phyloP scores from a whole-genome alignment of 2,329 filamentous ascomycete species.

The Metarhizium sp. region DNA sequence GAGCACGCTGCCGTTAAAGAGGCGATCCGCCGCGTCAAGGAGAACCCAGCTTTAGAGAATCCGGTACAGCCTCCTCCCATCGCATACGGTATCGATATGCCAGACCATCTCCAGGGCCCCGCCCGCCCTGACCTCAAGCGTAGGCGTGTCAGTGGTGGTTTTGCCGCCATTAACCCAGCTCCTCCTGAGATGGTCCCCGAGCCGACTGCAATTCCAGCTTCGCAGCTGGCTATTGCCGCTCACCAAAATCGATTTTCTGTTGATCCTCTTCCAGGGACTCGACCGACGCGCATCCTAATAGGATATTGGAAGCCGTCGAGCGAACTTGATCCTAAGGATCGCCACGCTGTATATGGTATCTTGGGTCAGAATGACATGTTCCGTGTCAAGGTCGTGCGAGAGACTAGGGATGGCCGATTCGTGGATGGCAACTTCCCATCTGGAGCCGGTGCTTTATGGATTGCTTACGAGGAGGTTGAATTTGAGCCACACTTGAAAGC shows the following conservation, averaged over 20 bases:
- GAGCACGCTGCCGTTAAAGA: conserved; percentile 36
- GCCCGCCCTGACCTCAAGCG: conserved; percentile 35
- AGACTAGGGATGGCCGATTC: conserved; percentile 50
- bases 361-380: conserved; percentile 56
- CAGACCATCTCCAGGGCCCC: conserved; percentile 28
- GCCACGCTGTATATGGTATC: conserved; percentile 55
- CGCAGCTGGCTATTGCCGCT: conserved; percentile 12
- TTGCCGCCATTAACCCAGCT: conserved; percentile 23
- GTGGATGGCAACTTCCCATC: conserved; percentile 51
- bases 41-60: conserved; percentile 34
- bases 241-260: conserved; percentile 14
- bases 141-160: conserved; percentile 31
- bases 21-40: conserved; percentile 34
- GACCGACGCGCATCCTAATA: conserved; percentile 48
- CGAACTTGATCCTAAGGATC: conserved; percentile 35
- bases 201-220: conserved; percentile 7
- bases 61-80: conserved; percentile 31
- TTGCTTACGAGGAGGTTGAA: conserved; percentile 51
- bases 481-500: conserved; percentile 46
- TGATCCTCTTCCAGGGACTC: conserved; percentile 40
- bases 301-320: conserved; percentile 51
- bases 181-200: conserved; percentile 5
- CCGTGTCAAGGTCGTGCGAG: conserved; percentile 49
- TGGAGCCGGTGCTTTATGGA: conserved; percentile 53
- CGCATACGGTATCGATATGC: conserved; percentile 41